Conservation (phyloP, 495 filamentous ascomycete species). For the Cryomyces minteri region DNA sequence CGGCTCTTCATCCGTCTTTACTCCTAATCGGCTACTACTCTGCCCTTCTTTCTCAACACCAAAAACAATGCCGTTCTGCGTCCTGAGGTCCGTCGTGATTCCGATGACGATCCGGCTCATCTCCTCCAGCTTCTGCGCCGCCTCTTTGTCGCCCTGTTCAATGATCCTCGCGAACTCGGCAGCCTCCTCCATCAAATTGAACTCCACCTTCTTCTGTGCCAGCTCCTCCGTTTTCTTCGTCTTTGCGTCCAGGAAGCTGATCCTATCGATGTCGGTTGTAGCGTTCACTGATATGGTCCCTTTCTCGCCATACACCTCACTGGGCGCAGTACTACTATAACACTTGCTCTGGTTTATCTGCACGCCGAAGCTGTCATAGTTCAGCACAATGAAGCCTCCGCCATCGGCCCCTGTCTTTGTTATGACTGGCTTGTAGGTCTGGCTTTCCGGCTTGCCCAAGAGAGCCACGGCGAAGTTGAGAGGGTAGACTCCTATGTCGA, state of each 20-base stretch:
- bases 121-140: slow-evolving; percentile 12
- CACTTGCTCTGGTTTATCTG: slow-evolving; percentile 13
- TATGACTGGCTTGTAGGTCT: slow-evolving; percentile 15
- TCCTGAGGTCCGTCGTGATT: slow-evolving; percentile 16
- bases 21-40: neutral
- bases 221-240: slow-evolving; percentile 14
- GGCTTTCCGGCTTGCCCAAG: slow-evolving; percentile 9
- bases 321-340: slow-evolving; percentile 10
- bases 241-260: slow-evolving; percentile 12
- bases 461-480: slow-evolving; percentile 12
- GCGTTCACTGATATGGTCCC: slow-evolving; percentile 16
- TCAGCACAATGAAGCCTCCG: slow-evolving; percentile 13
- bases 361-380: slow-evolving; percentile 18
- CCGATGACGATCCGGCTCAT: slow-evolving; percentile 13
- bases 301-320: slow-evolving; percentile 19
- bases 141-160: slow-evolving; percentile 12
- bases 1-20: no score
- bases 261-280: slow-evolving; percentile 17
- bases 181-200: slow-evolving; percentile 22
- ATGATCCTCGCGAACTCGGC: slow-evolving; percentile 21
- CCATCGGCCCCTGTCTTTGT: slow-evolving; percentile 19
- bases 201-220: slow-evolving; percentile 12
- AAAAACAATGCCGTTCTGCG: slow-evolving; percentile 18
- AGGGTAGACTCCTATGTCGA: slow-evolving; percentile 16
- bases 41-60: slow-evolving; percentile 10